Evolutionary conservation across 2,329 filamentous ascomycete species (phyloP), one percentile per base, ranked within the genome.

Genomic region (Meredithiella fracta): DNA sequence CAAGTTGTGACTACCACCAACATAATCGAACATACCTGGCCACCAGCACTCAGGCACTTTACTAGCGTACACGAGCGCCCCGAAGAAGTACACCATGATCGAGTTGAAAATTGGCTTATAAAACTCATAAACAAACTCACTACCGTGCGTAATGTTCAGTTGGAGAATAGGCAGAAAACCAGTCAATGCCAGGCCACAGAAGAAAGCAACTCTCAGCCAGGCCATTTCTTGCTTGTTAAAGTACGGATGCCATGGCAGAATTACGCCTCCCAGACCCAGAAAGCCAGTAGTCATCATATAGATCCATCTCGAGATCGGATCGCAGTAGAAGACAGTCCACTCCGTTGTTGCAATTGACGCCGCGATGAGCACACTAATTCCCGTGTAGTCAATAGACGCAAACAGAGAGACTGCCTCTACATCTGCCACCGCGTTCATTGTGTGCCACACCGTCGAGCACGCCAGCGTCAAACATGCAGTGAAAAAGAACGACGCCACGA

Each of bases 321-420:
- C 92, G 72, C 92, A 96, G 73, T 98, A 98, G 69, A 98, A 98
- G 23, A 91, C 92, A 0, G 92, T 96, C 72, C 97, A 98, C 67
- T 98, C 92, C 37, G 89, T 95, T 1, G 92, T 96, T 78, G 97
- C 88, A 71, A 98, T 98, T 57, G 87, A 94, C 8, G 92, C 89
- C 1, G 92, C 88, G 54, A 98, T 92, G 25, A 98, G 78, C 53
- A 98, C 74, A 1, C 90, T 95, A 62, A 98, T 98, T 56, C 92
- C 92, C 0, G 92, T 97, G 70, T 98, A 98, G 68, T 98, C 92
- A 58, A 98, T 89, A 67, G 92, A 98, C 17, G 92, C 92, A 64
- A 98, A 97, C 60, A 89, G 85, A 66, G 94, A 92, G 70, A 98
- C 85, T 44, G 94, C 79, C 20, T 82, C 80, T 64, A 94, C 83